Conservation (phyloP, 768 basidiomycete species). For the Tephrocybe rancida region DNA sequence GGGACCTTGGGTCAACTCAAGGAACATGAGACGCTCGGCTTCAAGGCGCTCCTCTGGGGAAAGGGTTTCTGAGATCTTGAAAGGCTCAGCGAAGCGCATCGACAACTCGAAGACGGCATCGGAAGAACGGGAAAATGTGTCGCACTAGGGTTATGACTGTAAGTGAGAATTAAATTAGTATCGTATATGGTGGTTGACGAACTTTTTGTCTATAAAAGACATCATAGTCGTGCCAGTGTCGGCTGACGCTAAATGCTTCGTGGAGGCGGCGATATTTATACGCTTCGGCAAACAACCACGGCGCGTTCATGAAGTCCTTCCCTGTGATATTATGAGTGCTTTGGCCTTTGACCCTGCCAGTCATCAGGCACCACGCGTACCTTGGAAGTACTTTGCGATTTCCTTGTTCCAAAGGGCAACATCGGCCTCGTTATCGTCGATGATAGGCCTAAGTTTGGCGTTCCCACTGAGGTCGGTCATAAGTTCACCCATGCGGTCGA, state of each 20-base stretch:
- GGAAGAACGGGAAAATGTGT: slow-evolving; percentile 91
- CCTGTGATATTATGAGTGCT: slow-evolving; percentile 38
- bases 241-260: slow-evolving; percentile 91
- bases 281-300: slow-evolving; percentile 96
- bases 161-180: slow-evolving; percentile 8
- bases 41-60: slow-evolving; percentile 62
- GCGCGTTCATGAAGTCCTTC: slow-evolving; percentile 93
- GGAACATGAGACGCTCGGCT: slow-evolving; percentile 83
- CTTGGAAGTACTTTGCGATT: slow-evolving; percentile 93
- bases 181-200: not conserved
- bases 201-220: slow-evolving; percentile 96
- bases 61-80: slow-evolving; percentile 57
- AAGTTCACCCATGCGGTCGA: slow-evolving; percentile 87
- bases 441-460: slow-evolving; percentile 81
- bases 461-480: slow-evolving; percentile 88
- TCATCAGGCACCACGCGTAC: slow-evolving; percentile 34
- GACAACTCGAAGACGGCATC: slow-evolving; percentile 96
- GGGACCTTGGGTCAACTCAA: slow-evolving; percentile 87
- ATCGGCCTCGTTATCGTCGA: slow-evolving; percentile 91
- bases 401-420: slow-evolving; percentile 97
- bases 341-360: not conserved
- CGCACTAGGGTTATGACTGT: slow-evolving; percentile 68
- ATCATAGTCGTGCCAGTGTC: slow-evolving; percentile 89
- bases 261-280: slow-evolving; percentile 91
- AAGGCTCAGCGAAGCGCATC: slow-evolving; percentile 87